phyloP scores from a whole-genome alignment of 176 grass and related monocot species.

The Carex littledalei region DNA sequence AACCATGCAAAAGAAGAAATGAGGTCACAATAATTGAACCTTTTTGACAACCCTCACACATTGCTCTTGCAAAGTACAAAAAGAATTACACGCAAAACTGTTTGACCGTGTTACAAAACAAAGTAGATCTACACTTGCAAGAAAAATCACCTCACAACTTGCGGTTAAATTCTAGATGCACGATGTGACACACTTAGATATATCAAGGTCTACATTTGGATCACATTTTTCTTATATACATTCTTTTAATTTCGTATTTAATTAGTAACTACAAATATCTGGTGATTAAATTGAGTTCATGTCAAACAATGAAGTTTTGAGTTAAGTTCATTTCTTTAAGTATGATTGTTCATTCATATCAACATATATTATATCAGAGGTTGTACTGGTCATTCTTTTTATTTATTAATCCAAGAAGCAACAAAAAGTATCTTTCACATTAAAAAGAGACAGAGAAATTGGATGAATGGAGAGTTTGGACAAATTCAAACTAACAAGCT shows the following conservation, averaged over 20 bases:
- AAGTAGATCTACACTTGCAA: constrained; percentile 12
- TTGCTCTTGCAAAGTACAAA: constrained; percentile 14
- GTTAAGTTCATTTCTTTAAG: background rate
- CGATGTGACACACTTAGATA: background rate
- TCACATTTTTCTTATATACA: background rate
- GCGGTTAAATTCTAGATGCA: constrained; percentile 16
- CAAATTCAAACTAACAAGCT: background rate
- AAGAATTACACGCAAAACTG: constrained; percentile 20
- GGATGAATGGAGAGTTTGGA: background rate
- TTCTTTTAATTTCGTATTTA: background rate
- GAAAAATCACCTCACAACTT: background rate
- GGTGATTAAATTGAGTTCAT: background rate
- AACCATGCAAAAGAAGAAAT: constrained; percentile 18
- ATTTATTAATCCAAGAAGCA: constrained; percentile 9
- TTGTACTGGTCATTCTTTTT: background rate
- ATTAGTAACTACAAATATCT: background rate
- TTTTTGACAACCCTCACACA: constrained; percentile 17
- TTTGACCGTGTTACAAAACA: constrained; percentile 9
- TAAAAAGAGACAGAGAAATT: background rate
- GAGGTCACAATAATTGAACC: constrained; percentile 22
- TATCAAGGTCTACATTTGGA: background rate
- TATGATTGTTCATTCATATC: background rate
- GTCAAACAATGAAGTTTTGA: background rate
- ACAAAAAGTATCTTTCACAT: constrained; percentile 8
- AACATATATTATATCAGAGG: background rate